Base-by-base conservation (phyloP, 345 rosid genomes). In the Arabidopsis arenosa region DNA sequence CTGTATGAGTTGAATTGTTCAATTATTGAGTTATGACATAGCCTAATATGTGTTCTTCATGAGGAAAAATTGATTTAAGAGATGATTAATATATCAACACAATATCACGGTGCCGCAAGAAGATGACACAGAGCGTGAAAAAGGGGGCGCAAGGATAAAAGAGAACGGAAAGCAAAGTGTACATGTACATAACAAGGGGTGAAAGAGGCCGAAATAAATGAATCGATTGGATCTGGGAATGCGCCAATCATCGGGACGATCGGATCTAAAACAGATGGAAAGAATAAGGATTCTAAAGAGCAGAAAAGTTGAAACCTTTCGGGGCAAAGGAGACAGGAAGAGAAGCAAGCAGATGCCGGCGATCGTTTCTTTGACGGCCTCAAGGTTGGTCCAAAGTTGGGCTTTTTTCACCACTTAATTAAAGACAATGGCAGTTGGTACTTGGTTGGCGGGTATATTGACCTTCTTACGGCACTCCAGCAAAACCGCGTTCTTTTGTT, bases 141-240 rank as follows among this genome's bases (percentile, higher is more conserved):
- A 44, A 21, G 63, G 17, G 40, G 40, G 57, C 30, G 17, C 44
- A 6, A 6, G 17, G 17, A 11, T 65, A 9, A 17, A n/a, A 47
- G 32, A 32, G 14, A 69, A 26, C 32, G 26, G 63, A 12, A 57
- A 36, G 28, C 14, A 36, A 17, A 58, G 44, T 58, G 44, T 17
- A 35, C 14, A 58, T 58, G 44, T 15, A 35, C 28, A 58, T 58
- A 58, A 60, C 11, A 13, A 40, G n/a, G 33, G 48, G 30, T 18
- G 45, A 10, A 36, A 37, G 45, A 59, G 30, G 32, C 15, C n/a
- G 39, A 14, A 56, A 56, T 30, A 15, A 5, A 32, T 5, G 44
- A 32, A 57, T 56, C 44, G 51, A 65, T 26, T 9, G 75, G 72
- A 77, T 76, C 80, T 63, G 80, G 66, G 75, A 69, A 54, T 13